Conservation (phyloP, 805 yeast genomes). For the Saturnispora besseyi region DNA sequence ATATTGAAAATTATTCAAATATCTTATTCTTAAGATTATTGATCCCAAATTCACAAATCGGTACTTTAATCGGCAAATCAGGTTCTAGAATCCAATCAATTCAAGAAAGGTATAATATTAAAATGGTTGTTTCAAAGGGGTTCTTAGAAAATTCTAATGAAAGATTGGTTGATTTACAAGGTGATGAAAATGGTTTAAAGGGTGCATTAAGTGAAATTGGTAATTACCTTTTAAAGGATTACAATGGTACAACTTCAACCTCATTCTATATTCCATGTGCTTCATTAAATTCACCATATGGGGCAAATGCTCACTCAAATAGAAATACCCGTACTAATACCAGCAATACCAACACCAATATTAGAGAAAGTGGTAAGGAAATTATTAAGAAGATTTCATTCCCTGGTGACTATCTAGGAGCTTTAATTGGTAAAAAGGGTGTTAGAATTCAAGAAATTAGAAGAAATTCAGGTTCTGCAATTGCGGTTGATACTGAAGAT, state of each 20-base stretch:
- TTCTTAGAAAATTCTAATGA: conserved; percentile 75
- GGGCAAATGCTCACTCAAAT: background rate
- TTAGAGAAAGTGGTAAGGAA: conserved; percentile 20
- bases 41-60: conserved; percentile 79
- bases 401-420: conserved; percentile 81
- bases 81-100: conserved; percentile 75
- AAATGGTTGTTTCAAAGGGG: conserved; percentile 82
- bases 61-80: conserved; percentile 77
- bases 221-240: conserved; percentile 69
- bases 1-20: conserved; percentile 39
- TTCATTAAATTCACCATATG: conserved; percentile 9
- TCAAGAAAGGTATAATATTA: conserved; percentile 58
- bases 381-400: conserved; percentile 42
- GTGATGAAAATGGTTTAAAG: conserved; percentile 55
- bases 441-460: conserved; percentile 80
- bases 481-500: conserved; percentile 62
- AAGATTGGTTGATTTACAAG: conserved; percentile 81
- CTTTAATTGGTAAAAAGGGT: conserved; percentile 81
- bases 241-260: conserved; percentile 52
- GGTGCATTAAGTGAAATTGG: conserved; percentile 49
- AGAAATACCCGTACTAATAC: background rate
- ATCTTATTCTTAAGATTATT: conserved; percentile 57
- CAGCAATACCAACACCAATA: background rate
- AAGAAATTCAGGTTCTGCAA: conserved; percentile 66
- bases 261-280: conserved; percentile 51